Conservation (phyloP, 2,329 filamentous ascomycete genomes). For the Xylaria polymorpha region DNA sequence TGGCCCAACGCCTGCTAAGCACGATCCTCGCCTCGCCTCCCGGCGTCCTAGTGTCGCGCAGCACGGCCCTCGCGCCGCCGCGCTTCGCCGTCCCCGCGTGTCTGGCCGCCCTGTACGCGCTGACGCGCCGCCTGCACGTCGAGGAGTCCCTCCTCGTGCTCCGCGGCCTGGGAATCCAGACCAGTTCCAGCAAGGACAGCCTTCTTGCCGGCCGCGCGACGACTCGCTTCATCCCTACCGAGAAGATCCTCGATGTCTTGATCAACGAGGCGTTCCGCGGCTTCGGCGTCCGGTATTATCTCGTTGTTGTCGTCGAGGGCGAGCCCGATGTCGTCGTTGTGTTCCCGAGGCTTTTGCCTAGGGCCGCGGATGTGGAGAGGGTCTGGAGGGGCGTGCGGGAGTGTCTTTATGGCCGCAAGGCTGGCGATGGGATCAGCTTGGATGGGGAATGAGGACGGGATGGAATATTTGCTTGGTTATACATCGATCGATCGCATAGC, state of each 20-base stretch:
- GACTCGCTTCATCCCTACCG: conserved; percentile 82
- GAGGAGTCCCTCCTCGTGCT: conserved; percentile 91
- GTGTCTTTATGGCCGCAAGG: conserved; percentile 77
- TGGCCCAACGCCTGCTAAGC: conserved; percentile 22
- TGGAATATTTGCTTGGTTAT: neutral
- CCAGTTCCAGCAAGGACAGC: conserved; percentile 67
- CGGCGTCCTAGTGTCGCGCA: conserved; percentile 52
- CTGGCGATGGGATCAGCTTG: conserved; percentile 37
- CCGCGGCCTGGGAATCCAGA: conserved; percentile 90
- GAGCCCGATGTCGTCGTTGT: conserved; percentile 94
- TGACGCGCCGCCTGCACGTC: conserved; percentile 61
- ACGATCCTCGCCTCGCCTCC: conserved; percentile 43
- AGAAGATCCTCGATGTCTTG: conserved; percentile 90
- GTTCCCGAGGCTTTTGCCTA: conserved; percentile 84
- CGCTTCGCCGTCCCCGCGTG: conserved; percentile 56
- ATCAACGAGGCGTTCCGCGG: conserved; percentile 95
- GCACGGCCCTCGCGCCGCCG: conserved; percentile 53
- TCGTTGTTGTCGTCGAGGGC: conserved; percentile 89
- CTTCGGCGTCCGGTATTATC: conserved; percentile 89
- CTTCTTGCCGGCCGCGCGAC: conserved; percentile 47
- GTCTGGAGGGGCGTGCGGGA: conserved; percentile 89
- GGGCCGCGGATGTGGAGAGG: conserved; percentile 79
- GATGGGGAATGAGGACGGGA: neutral
- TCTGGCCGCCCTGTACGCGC: conserved; percentile 55
- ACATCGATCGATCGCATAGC: neutral